Evolutionary conservation across 176 grass and related monocot genomes (phyloP), one percentile per base, ranked within the genome.

Genomic region (Phragmites australis): DNA sequence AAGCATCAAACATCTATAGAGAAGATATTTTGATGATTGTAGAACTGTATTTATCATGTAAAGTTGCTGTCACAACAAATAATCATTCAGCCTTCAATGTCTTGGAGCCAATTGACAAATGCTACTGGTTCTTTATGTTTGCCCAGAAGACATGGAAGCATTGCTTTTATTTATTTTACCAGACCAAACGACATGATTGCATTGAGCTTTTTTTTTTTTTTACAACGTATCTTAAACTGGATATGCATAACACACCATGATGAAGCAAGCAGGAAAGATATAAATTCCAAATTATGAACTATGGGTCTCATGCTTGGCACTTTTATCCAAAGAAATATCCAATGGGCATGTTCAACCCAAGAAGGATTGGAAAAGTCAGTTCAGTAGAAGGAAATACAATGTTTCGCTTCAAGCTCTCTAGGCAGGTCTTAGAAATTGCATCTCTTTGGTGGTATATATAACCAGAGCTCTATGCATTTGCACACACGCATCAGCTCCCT

Each of bases 31-130:
- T 6, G 48, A 86, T 73, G 41, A 86, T 58, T 45, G 45, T 15
- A 25, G 56, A 86, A 72, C 58, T 78, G 44, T 34, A 67, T 48
- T n/a, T 59, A 65, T 72, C n/a, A 85, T 65, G 72, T 49, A 59
- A 72, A 82, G 31, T 68, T 78, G 66, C 58, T 77, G 62, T 54
- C 44, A 78, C 66, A 78, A 77, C 72, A 13, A 84, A n/a, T n/a
- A n/a, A 79, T 74, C 18, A 74, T 67, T 73, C 50, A 23, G 27
- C 73, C 49, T 66, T 79, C 69, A 57, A 31, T 21, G 9, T 56
- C 68, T 66, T 19, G 2, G 81, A 69, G 18, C 61, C 75, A 61
- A 75, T 57, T 76, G 77, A 18, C 45, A 75, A 73, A 71, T 76
- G 64, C 21, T 74, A 57, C 71, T 25, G 62, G 21, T 46, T 84